Base-by-base conservation (phyloP, 1,284 basidiomycete species). In the Vanrija sp. region DNA sequence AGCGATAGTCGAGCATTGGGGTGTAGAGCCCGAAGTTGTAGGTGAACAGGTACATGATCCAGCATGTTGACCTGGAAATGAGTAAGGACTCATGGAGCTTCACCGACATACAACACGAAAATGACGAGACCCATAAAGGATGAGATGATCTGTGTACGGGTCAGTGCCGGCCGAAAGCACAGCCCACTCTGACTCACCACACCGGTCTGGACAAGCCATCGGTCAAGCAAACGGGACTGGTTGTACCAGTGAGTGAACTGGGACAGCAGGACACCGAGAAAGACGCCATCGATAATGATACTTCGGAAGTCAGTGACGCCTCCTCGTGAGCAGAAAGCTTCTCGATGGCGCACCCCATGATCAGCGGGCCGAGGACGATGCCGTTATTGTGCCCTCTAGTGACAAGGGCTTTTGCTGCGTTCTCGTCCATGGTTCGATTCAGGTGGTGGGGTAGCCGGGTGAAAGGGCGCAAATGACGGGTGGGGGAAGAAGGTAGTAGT, bases 11-110 rank as follows among this genome's bases (percentile, higher is more conserved):
- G 25, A 40, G 39, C 29, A 57, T 46, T n/a, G 50, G 45, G 9
- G 18, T 21, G 18, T 44, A 61, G 6, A 18, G 38, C 3, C 60
- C 60, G 18, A 38, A 61, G 48, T 58, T 55, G 51, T 48, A 61
- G 15, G 46, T 51, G 29, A 61, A 58, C 6, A 58, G 42, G 46
- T 58, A 46, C 29, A 58, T 38, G 19, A 55, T 43, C 42, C 51
- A 55, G 16, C 44, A 39, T 9, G 46, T 21, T 0, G 50, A 44
- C 15, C 47, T 53, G 21, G 21, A 23, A 42, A 5, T 19, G 6
- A 15, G 19, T 42, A 1, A n/a, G 39, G 6, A 19, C 39, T 18
- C 39, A n/a, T 5, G n/a, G n/a, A 42, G 9, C 10, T 40, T 23
- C 3, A 18, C 10, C n/a, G 39, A 15, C 52, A 23, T 39, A 55